A percentile compares a stretch with the other conserved stretches of the same genome.
phyloP scores from a whole-genome alignment of 805 yeast genomes.

The Kluyveromyces starmeri region DNA sequence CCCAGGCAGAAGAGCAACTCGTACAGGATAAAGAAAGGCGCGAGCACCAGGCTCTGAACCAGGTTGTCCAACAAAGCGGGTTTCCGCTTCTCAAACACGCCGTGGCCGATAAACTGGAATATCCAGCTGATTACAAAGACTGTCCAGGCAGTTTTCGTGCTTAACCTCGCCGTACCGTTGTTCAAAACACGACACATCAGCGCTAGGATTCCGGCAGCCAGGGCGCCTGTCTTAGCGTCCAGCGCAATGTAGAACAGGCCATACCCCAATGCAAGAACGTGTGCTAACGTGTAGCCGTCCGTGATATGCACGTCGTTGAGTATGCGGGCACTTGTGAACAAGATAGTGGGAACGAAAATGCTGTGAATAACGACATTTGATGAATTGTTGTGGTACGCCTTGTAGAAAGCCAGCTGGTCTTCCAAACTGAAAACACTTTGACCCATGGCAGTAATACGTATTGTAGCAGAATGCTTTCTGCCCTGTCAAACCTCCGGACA shows the following conservation, averaged over 20 bases:
- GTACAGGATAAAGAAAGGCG: slow-evolving; percentile 81
- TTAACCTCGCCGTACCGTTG: slow-evolving; percentile 11
- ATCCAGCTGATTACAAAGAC: slow-evolving; percentile 60
- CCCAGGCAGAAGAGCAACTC: slow-evolving; percentile 72
- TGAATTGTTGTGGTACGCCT: slow-evolving; percentile 42
- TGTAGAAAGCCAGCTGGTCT: slow-evolving; percentile 49
- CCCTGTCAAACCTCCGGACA: too few relatives aligned
- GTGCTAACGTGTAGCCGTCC: slow-evolving; percentile 37
- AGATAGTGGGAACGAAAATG: slow-evolving; percentile 70
- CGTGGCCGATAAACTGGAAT: slow-evolving; percentile 84
- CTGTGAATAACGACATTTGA: slow-evolving; percentile 70
- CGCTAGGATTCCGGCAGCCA: slow-evolving; percentile 35
- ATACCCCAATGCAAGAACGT: slow-evolving; percentile 38
- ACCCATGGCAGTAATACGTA: too few relatives aligned
- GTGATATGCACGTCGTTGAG: slow-evolving; percentile 13
- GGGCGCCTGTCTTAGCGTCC: slow-evolving; percentile 42
- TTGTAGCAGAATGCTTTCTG: too few relatives aligned
- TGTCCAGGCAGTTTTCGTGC: slow-evolving; percentile 16
- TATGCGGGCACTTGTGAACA: slow-evolving; percentile 36
- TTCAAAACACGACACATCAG: slow-evolving; percentile 22
- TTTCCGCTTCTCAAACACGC: slow-evolving; percentile 64
- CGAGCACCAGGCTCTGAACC: slow-evolving; percentile 77
- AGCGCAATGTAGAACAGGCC: slow-evolving; percentile 50
- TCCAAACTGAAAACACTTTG: slow-evolving; percentile 15
- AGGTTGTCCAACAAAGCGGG: slow-evolving; percentile 85